These are phyloP conservation scores for Aspergillus candidus DNA, from an alignment of 2,329 filamentous ascomycete genomes.

Conservation along the genomic window DNA sequence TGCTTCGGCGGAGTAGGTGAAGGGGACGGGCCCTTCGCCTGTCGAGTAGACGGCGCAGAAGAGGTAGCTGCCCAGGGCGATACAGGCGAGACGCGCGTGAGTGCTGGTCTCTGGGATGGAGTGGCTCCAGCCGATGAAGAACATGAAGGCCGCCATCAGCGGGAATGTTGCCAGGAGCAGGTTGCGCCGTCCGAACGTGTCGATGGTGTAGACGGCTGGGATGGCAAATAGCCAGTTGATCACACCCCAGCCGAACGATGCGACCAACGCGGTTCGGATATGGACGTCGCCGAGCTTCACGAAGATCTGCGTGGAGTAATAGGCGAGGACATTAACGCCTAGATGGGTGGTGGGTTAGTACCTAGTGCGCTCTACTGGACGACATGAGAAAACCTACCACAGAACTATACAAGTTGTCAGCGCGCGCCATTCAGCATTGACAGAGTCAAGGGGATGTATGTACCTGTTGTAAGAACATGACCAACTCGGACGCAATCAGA, in stretches of 20 bases:
- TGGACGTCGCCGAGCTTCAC: constrained; percentile 35
- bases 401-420: constrained; percentile 31
- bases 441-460: constrained; percentile 4
- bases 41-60: constrained; percentile 46
- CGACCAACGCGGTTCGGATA: constrained; percentile 47
- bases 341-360: background rate
- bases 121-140: constrained; percentile 51
- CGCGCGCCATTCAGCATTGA: background rate
- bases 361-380: background rate
- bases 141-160: constrained; percentile 51
- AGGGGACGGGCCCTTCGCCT: constrained; percentile 59
- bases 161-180: constrained; percentile 60
- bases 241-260: constrained; percentile 56
- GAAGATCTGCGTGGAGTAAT: constrained; percentile 58
- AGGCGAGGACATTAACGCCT: constrained; percentile 50
- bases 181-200: constrained; percentile 61
- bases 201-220: constrained; percentile 60
- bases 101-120: constrained; percentile 39
- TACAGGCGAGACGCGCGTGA: constrained; percentile 34
- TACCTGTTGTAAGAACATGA: constrained; percentile 63
- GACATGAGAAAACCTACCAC: constrained; percentile 19
- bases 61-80: constrained; percentile 41
- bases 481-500: constrained; percentile 54
- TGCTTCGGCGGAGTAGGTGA: constrained; percentile 62
- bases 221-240: constrained; percentile 62